Conservation (phyloP, 1,139 yeast species). For the Candida pseudoviswanathii region DNA sequence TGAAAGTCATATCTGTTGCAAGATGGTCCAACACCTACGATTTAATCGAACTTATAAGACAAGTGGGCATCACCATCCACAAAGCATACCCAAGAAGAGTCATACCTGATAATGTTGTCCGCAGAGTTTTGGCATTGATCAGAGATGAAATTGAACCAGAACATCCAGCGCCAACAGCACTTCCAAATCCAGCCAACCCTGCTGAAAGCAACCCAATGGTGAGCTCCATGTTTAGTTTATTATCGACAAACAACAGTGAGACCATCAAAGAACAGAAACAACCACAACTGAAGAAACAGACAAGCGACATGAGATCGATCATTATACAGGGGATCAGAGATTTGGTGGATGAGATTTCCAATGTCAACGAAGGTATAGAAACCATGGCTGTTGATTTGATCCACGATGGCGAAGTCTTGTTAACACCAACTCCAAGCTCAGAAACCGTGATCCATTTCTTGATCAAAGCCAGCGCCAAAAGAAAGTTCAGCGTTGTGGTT, state of each 20-base stretch:
- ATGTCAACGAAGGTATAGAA: constrained; percentile 89
- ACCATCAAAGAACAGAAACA: constrained; percentile 29
- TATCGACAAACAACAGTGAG: constrained; percentile 53
- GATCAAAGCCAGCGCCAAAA: constrained; percentile 82
- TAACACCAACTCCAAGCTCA: constrained; percentile 94
- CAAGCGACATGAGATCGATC: constrained; percentile 77
- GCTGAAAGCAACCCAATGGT: constrained; percentile 57
- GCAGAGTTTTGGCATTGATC: constrained; percentile 84
- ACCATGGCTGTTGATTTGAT: constrained; percentile 89
- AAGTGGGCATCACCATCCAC: constrained; percentile 58
- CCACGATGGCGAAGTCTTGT: constrained; percentile 88
- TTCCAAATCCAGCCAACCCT: background rate
- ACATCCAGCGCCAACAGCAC: constrained; percentile 1
- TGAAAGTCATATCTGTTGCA: constrained; percentile 87
- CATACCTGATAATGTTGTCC: constrained; percentile 85
- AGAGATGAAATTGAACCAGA: constrained; percentile 82
- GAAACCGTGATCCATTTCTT: constrained; percentile 86
- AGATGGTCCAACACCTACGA: constrained; percentile 77
- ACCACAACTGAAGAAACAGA: constrained; percentile 42
- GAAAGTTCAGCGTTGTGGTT: constrained; percentile 89
- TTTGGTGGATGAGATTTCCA: constrained; percentile 86
- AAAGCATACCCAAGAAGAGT: constrained; percentile 78
- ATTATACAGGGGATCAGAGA: constrained; percentile 94
- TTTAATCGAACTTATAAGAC: constrained; percentile 68
- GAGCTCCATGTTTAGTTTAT: constrained; percentile 83